Percentiles rank a stretch among this genome's conserved stretches.
phyloP scores from a whole-genome alignment of 2,329 filamentous ascomycete species.

The Aureobasidium zeae region DNA sequence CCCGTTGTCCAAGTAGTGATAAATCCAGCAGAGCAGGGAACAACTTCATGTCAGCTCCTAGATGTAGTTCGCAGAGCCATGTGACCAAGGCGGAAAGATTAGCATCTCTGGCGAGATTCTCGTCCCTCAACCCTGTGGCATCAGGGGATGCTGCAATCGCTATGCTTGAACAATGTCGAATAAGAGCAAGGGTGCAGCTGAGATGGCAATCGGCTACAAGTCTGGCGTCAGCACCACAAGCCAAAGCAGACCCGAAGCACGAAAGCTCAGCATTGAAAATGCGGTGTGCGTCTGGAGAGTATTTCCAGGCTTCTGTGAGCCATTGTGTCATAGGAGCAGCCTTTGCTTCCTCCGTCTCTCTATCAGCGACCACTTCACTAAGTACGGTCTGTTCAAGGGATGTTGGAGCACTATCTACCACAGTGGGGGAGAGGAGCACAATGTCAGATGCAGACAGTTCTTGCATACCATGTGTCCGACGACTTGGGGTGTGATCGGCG shows the following conservation, averaged over 20 bases:
- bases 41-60: slow-evolving; percentile 5
- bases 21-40: slow-evolving; percentile 1
- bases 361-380: background rate
- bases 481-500: background rate
- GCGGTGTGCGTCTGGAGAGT: slow-evolving; percentile 1
- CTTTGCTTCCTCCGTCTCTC: slow-evolving; percentile 2
- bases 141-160: background rate
- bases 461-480: background rate
- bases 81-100: background rate
- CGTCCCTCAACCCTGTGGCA: background rate
- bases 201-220: background rate
- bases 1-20: background rate
- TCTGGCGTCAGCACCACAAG: background rate
- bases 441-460: background rate
- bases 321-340: slow-evolving; percentile 2
- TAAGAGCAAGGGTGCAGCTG: background rate
- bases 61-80: slow-evolving; percentile 3
- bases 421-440: slow-evolving; percentile 2
- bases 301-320: slow-evolving; percentile 2
- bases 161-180: slow-evolving; percentile 3
- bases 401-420: slow-evolving; percentile 1
- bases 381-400: background rate
- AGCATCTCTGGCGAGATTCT: slow-evolving; percentile 1
- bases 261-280: slow-evolving; percentile 2
- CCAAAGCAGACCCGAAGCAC: slow-evolving; percentile 3